Evolutionary conservation across 1,284 basidiomycete genomes (phyloP).

Genomic region (Hypsizygus ulmarius): DNA sequence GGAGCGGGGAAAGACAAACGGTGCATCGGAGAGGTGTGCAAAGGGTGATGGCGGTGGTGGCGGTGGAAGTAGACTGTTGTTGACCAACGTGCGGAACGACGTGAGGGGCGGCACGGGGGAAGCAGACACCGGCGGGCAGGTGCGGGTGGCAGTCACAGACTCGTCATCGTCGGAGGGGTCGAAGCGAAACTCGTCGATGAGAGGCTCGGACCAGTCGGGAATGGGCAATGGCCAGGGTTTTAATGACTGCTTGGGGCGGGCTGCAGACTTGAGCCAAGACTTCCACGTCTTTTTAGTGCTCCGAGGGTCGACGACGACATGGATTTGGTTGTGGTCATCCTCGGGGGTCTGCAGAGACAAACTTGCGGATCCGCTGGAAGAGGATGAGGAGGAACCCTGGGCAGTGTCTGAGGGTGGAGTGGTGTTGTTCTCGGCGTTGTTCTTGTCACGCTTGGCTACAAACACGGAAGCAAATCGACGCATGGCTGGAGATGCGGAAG

Average conservation of each 20-base stretch:
- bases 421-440: conserved; percentile 24
- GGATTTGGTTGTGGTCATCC: conserved; percentile 42
- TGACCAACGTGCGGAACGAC: conserved; percentile 28
- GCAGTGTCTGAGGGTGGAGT: conserved; percentile 26
- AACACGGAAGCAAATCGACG: conserved; percentile 51
- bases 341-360: conserved; percentile 61
- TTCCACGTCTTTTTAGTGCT: conserved; percentile 46
- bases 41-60: conserved; percentile 31
- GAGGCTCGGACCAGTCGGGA: conserved; percentile 15
- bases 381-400: conserved; percentile 55
- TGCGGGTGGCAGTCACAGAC: conserved; percentile 9
- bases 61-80: conserved; percentile 37
- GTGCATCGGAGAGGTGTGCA: conserved; percentile 50
- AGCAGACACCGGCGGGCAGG: conserved; percentile 16
- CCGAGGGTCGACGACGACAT: conserved; percentile 23
- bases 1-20: conserved; percentile 62
- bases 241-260: conserved; percentile 8
- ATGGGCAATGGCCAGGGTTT: conserved; percentile 9
- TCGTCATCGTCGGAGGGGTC: conserved; percentile 14
- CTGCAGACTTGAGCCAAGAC: conserved; percentile 47
- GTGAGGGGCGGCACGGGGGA: conserved; percentile 18
- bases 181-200: conserved; percentile 22
- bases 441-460: conserved; percentile 51
- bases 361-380: conserved; percentile 58
- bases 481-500: conserved; percentile 27